These are phyloP conservation scores for Nematocida sp. DNA, from an alignment of 371 early-diverging fungal genomes.

Conservation along the genomic window DNA sequence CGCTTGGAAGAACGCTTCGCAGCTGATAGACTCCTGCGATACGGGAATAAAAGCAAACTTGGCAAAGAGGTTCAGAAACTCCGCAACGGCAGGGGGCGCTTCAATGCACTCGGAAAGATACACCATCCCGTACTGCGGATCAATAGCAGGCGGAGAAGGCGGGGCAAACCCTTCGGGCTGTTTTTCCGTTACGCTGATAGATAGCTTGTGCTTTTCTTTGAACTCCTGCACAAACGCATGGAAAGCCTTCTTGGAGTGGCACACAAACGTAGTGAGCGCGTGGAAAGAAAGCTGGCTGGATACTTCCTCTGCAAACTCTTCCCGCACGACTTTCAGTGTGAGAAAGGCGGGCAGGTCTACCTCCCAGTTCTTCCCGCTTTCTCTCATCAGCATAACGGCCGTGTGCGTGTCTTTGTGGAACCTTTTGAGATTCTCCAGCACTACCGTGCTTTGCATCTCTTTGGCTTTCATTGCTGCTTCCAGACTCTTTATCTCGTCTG, in stretches of 20 bases:
- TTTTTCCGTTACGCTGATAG: slow-evolving; percentile 59
- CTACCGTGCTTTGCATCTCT: slow-evolving; percentile 45
- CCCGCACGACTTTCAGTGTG: slow-evolving; percentile 53
- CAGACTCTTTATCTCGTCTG: slow-evolving; percentile 50
- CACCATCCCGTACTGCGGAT: slow-evolving; percentile 56
- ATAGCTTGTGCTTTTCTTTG: slow-evolving; percentile 61
- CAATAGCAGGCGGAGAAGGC: slow-evolving; percentile 16
- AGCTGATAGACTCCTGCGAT: slow-evolving; percentile 49
- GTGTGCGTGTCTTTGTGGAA: slow-evolving; percentile 63
- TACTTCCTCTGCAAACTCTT: slow-evolving; percentile 57
- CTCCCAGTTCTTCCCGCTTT: slow-evolving; percentile 58
- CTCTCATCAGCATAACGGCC: slow-evolving; percentile 58
- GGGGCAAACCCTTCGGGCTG: neutral
- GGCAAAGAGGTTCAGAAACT: slow-evolving; percentile 55
- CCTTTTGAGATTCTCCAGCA: slow-evolving; percentile 57
- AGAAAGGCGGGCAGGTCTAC: slow-evolving; percentile 63
- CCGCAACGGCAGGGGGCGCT: slow-evolving; percentile 49
- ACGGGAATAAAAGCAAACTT: slow-evolving; percentile 61
- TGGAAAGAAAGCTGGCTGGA: slow-evolving; percentile 61
- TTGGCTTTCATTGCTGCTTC: slow-evolving; percentile 43
- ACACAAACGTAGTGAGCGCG: slow-evolving; percentile 63
- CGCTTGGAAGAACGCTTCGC: slow-evolving; percentile 54
- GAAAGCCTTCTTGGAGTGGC: slow-evolving; percentile 58
- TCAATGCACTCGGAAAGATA: slow-evolving; percentile 62
- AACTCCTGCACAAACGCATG: slow-evolving; percentile 53